These are phyloP conservation scores for Fusarium fracticaudum DNA, from an alignment of 2,329 filamentous ascomycete genomes.

Conservation along the genomic window DNA sequence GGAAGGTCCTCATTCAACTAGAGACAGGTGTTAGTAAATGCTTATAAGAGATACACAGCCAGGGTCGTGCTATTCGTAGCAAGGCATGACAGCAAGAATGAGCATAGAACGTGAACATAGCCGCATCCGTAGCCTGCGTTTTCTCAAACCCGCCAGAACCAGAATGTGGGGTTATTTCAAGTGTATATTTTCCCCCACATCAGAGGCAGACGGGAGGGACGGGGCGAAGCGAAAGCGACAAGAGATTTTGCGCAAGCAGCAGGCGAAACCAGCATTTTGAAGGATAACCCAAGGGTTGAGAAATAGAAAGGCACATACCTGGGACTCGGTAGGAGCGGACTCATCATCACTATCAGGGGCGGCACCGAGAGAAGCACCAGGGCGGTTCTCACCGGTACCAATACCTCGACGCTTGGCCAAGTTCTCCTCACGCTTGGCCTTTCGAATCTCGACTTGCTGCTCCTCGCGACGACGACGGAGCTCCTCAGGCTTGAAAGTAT, in stretches of 20 bases:
- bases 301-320: constrained; percentile 68
- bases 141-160: constrained; percentile 25
- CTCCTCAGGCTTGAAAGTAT: constrained; percentile 98
- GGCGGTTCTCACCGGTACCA: constrained; percentile 79
- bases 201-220: constrained; percentile 34
- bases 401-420: constrained; percentile 98
- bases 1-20: constrained; percentile 98
- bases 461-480: constrained; percentile 97
- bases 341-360: constrained; percentile 98
- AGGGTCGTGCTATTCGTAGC: constrained; percentile 3
- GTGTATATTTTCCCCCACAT: constrained; percentile 48
- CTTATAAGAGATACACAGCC: neutral
- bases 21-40: constrained; percentile 34
- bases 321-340: constrained; percentile 90
- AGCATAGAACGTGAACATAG: constrained; percentile 17
- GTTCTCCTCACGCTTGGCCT: constrained; percentile 98
- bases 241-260: constrained; percentile 10
- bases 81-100: constrained; percentile 1
- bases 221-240: constrained; percentile 20
- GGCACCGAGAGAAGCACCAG: constrained; percentile 84
- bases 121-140: constrained; percentile 1
- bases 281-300: constrained; percentile 8
- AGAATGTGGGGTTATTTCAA: constrained; percentile 47
- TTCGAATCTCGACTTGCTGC: constrained; percentile 98
- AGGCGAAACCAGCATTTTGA: neutral